Evolutionary conservation across 164 flowering plant species (phyloP).

Genomic region (Sedum album): DNA sequence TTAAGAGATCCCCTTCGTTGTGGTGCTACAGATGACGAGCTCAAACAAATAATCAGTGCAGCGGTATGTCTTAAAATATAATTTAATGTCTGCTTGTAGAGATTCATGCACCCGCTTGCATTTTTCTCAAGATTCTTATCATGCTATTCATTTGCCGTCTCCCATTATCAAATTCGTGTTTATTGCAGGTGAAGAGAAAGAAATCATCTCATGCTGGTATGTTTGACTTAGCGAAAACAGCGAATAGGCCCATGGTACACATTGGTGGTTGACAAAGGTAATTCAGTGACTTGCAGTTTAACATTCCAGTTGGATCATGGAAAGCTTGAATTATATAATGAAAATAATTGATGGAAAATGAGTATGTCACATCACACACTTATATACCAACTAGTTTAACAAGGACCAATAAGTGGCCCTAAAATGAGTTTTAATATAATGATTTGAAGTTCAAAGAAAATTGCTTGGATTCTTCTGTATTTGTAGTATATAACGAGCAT

Average conservation of each 20-base stretch:
- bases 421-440: too few species aligned
- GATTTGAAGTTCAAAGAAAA: too few species aligned
- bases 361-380: too few species aligned
- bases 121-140: too few species aligned
- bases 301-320: too few species aligned
- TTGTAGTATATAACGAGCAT: too few species aligned
- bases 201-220: slow-evolving; percentile 96
- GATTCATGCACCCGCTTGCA: background rate
- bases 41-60: slow-evolving; percentile 69
- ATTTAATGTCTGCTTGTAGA: background rate
- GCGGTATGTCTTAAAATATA: slow-evolving; percentile 46
- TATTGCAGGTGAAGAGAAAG: slow-evolving; percentile 81
- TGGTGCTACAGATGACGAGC: slow-evolving; percentile 68
- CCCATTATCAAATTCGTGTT: background rate
- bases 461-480: too few species aligned
- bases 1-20: slow-evolving; percentile 84
- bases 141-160: background rate
- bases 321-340: too few species aligned
- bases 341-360: too few species aligned
- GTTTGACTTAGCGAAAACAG: slow-evolving; percentile 89
- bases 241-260: slow-evolving; percentile 95
- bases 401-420: too few species aligned
- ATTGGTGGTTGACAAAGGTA: slow-evolving; percentile 61
- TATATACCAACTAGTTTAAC: too few species aligned
- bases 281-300: background rate